A percentile compares a stretch with the other conserved stretches of the same genome.
phyloP scores from a whole-genome alignment of 1,139 yeast genomes.

The Candida pseudocylindracea region DNA sequence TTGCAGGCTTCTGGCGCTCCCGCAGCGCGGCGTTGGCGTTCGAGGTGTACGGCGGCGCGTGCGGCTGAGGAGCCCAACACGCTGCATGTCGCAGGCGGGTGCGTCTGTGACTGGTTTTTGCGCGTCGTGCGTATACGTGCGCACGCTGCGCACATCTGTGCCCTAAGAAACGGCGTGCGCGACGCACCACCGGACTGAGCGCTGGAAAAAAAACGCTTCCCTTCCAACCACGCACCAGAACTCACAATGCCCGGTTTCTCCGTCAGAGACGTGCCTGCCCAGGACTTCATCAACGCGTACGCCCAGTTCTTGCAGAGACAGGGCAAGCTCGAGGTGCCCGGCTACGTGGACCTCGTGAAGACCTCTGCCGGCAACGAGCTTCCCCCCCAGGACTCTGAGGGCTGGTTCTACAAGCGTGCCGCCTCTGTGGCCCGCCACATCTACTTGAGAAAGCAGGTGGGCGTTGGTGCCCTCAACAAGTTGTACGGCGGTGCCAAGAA shows the following conservation, averaged over 20 bases:
- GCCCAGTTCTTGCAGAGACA: conserved; percentile 99
- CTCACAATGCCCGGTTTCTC: conserved; percentile 86
- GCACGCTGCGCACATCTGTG: too few relatives aligned
- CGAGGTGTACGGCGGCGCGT: too few relatives aligned
- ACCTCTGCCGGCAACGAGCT: conserved; percentile 98
- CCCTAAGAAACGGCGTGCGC: too few relatives aligned
- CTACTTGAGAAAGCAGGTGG: conserved; percentile 98
- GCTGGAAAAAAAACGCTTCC: conserved; percentile 1
- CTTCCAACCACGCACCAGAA: conserved; percentile 3
- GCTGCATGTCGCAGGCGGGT: too few relatives aligned
- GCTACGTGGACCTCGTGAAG: conserved; percentile 99
- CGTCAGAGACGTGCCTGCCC: conserved; percentile 99
- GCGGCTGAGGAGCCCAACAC: too few relatives aligned
- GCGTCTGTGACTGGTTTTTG: too few relatives aligned
- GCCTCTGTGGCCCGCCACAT: conserved; percentile 99
- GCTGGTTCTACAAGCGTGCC: conserved; percentile 99
- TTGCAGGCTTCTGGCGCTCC: too few relatives aligned
- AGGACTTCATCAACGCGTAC: conserved; percentile 98
- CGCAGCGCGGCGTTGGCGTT: too few relatives aligned
- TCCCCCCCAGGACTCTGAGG: conserved; percentile 99
- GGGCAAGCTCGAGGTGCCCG: conserved; percentile 99
- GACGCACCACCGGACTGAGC: too few relatives aligned
- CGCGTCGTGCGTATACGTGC: too few relatives aligned
- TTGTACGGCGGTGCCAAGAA: conserved; percentile 98
- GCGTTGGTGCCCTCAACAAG: conserved; percentile 98